Evolutionary conservation across 768 basidiomycete genomes (phyloP), one percentile per base, ranked within the genome.

Genomic region (Mycena filopes): DNA sequence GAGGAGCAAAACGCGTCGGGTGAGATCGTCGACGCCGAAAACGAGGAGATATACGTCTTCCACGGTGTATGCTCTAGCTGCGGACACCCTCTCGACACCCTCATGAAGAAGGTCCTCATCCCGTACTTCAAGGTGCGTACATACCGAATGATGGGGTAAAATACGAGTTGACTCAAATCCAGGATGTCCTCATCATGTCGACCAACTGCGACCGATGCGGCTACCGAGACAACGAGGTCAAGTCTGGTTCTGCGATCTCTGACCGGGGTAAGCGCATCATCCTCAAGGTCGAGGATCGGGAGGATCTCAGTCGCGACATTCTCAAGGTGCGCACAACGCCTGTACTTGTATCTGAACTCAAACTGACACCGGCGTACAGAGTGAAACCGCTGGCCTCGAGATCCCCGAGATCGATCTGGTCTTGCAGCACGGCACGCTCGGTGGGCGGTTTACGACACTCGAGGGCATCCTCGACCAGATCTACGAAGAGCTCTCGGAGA

Each of bases 171-270:
- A 60, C 21, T 45, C 45, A 25, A 26, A 10, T 67, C 16, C 56
- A 98, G 96, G 96, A 99, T 71, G 91, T 95, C 60, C 80, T 99
- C 57, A 97, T 99, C 79, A 98, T 98, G 96, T 97, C 97, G 25
- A 96, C 96, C 8, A 98, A 98, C 75, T 99, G 98, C 76, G 94
- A 96, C 62, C 78, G 81, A 55, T 99, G 98, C 77, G 98, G 98
- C 1, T 99, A 99, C 78, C 86, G 94, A 61, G 98, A 99, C 78
- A 99, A 96, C 72, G 98, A 99, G 79, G 92, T 99, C 73, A 99
- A 99, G 77, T 93, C 95, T 7, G 95, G 97, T 23, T 80, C 89
- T 2, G 96, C 96, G 1, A 94, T 98, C 61, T 94, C 97, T 4
- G 87, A 86, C 5, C 83, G 92, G 72, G 98, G 97, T 20, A 96